A percentile compares a stretch with the other conserved stretches of the same genome.
These are phyloP conservation scores for Kuraishia piskuri DNA, from an alignment of 805 yeast species.

Conservation along the genomic window DNA sequence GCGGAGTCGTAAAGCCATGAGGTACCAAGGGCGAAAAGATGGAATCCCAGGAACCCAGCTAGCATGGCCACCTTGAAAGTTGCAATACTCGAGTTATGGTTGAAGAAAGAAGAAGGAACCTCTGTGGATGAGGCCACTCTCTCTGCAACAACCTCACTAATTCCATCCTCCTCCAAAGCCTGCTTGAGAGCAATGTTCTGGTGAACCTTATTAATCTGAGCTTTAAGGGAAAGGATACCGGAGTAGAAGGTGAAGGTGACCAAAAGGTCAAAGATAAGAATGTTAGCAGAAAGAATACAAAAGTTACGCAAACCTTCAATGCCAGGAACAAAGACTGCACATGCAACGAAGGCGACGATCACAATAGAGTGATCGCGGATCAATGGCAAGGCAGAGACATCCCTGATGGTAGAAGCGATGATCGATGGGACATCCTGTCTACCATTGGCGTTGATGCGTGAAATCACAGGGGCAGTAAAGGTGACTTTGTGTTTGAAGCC, in stretches of 20 bases:
- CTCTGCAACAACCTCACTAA: constrained; percentile 64
- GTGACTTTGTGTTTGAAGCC: constrained; percentile 85
- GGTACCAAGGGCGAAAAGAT: constrained; percentile 60
- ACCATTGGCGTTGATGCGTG: constrained; percentile 22
- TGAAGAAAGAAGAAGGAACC: constrained; percentile 19
- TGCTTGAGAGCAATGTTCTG: constrained; percentile 68
- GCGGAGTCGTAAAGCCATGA: constrained; percentile 54
- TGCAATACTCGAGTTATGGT: constrained; percentile 34
- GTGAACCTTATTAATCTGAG: constrained; percentile 82
- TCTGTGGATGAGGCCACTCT: constrained; percentile 41
- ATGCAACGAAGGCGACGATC: constrained; percentile 59
- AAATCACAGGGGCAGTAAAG: constrained; percentile 53
- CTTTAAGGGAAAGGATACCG: constrained; percentile 77
- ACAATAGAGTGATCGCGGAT: constrained; percentile 73
- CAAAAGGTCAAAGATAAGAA: constrained; percentile 61
- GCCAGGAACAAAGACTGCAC: constrained; percentile 55
- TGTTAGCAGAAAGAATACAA: constrained; percentile 63
- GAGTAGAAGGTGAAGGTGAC: constrained; percentile 75
- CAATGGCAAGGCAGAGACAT: constrained; percentile 38
- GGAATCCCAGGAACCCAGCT: constrained; percentile 51
- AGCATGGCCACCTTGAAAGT: constrained; percentile 54
- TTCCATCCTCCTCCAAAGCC: constrained; percentile 90
- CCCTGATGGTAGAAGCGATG: constrained; percentile 19
- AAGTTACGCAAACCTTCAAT: constrained; percentile 74
- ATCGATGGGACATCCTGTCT: constrained; percentile 22